Percentiles rank a stretch among this genome's conserved stretches.
Evolutionary conservation across 176 grass and related monocot species (phyloP).

Genomic region (Aechmea fasciata): DNA sequence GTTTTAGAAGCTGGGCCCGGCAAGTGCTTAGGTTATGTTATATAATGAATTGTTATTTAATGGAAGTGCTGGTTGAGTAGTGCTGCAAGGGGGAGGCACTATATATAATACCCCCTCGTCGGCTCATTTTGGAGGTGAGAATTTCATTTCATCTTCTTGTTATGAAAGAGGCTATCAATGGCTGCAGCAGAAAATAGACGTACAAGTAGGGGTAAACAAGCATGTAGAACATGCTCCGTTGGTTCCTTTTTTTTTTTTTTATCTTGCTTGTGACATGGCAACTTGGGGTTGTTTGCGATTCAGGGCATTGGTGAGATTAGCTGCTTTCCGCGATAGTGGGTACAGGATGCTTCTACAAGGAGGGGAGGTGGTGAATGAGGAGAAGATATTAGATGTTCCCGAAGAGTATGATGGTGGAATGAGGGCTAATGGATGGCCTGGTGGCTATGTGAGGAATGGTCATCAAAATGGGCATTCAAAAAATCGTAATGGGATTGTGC

Average conservation of each 20-base stretch:
- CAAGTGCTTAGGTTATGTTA: too few species aligned
- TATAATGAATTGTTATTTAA: neutral
- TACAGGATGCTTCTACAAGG: conserved; percentile 97
- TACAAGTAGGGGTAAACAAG: too few species aligned
- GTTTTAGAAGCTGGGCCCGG: too few species aligned
- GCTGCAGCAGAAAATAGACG: too few species aligned
- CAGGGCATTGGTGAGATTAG: conserved; percentile 80
- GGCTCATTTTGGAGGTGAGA: too few species aligned
- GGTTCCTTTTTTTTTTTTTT: conserved; percentile 4
- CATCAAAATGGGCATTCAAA: conserved; percentile 34
- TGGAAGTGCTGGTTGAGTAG: neutral
- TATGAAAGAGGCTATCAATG: too few species aligned
- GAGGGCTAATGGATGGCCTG: conserved; percentile 27
- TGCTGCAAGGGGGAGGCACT: too few species aligned
- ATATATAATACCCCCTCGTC: too few species aligned
- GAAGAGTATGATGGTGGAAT: conserved; percentile 22
- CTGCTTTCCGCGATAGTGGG: conserved; percentile 72
- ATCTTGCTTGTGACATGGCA: neutral
- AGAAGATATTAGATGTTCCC: conserved; percentile 29
- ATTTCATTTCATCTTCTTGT: too few species aligned
- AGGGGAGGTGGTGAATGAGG: conserved; percentile 60
- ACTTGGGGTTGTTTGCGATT: neutral
- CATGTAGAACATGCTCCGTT: neutral
- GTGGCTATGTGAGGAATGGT: conserved; percentile 25
- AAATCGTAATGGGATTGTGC: conserved; percentile 31